These are phyloP conservation scores for Ogataea salicorniae DNA, from an alignment of 805 yeast genomes.

Conservation along the genomic window DNA sequence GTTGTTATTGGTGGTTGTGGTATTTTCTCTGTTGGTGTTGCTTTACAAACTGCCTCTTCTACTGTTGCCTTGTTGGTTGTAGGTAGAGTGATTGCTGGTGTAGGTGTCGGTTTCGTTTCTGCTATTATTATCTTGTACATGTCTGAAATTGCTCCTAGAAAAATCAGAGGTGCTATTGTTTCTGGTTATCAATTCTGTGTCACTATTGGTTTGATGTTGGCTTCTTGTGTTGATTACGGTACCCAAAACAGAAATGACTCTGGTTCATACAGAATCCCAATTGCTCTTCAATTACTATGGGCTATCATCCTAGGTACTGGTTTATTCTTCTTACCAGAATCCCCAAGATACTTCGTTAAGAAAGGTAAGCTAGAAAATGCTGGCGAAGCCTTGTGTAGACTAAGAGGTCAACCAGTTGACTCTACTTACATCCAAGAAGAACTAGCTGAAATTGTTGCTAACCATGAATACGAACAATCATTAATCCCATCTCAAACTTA, in stretches of 20 bases:
- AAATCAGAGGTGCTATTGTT: constrained; percentile 74
- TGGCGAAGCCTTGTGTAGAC: constrained; percentile 48
- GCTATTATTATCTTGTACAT: constrained; percentile 75
- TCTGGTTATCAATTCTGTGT: constrained; percentile 61
- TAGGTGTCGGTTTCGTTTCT: constrained; percentile 74
- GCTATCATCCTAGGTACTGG: constrained; percentile 59
- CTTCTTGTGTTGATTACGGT: constrained; percentile 67
- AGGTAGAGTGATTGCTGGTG: constrained; percentile 71
- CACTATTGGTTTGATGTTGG: constrained; percentile 68
- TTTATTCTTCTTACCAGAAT: constrained; percentile 63
- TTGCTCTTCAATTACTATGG: constrained; percentile 69
- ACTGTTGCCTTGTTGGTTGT: constrained; percentile 47
- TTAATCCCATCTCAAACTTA: constrained; percentile 32
- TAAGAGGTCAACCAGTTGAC: constrained; percentile 48
- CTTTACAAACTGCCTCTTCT: constrained; percentile 42
- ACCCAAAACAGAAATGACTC: constrained; percentile 47
- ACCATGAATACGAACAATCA: constrained; percentile 39
- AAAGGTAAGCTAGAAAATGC: constrained; percentile 51
- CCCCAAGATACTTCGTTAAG: constrained; percentile 66
- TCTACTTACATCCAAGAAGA: constrained; percentile 40
- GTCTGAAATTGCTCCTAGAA: constrained; percentile 74
- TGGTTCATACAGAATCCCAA: constrained; percentile 69
- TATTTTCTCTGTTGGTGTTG: constrained; percentile 44
- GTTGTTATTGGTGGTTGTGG: constrained; percentile 40
- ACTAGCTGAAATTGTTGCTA: constrained; percentile 47